A percentile compares a stretch with the other conserved stretches of the same genome.
Conservation (phyloP, 2,329 filamentous ascomycete genomes). For the Rutstroemia sydowiana region DNA sequence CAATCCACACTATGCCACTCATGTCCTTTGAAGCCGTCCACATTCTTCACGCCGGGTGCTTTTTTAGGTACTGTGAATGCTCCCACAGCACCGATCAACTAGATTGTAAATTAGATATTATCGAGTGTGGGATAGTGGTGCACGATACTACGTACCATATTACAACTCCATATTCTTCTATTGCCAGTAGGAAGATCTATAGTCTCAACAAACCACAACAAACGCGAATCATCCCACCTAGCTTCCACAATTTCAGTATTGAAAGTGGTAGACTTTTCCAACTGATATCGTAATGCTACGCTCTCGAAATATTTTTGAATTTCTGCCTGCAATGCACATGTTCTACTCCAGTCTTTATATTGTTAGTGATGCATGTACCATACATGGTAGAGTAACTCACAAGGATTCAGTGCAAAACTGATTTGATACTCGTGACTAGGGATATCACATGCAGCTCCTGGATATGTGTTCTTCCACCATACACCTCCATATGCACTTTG, state of each 20-base stretch:
- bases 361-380: too few species aligned
- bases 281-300: conserved; percentile 1
- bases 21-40: background rate
- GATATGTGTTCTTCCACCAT: conserved; percentile 2
- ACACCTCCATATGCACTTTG: background rate
- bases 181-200: background rate
- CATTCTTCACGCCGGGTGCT: background rate
- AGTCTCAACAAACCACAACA: background rate
- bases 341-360: background rate
- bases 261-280: background rate
- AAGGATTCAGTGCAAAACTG: conserved; percentile 2
- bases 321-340: background rate
- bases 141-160: background rate
- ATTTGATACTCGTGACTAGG: background rate
- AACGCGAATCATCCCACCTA: background rate
- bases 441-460: conserved; percentile 2
- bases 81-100: background rate
- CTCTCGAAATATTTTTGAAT: conserved; percentile 2
- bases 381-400: background rate
- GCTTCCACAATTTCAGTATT: background rate
- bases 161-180: background rate
- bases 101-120: background rate
- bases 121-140: background rate
- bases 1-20: background rate
- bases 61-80: conserved; percentile 2